Conservation (phyloP, 73 alveolate species). For the Paramecium primaurelia region DNA sequence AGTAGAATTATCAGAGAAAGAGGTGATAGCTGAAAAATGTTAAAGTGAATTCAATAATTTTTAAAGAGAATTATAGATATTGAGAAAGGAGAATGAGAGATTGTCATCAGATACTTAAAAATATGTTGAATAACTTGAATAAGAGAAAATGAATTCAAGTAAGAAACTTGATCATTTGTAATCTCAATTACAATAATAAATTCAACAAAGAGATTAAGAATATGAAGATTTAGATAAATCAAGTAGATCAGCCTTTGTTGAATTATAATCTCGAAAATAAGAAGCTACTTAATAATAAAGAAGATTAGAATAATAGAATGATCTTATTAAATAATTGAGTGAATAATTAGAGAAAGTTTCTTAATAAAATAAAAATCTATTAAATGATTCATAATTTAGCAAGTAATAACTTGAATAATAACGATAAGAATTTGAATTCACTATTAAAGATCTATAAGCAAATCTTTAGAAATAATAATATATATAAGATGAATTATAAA, state of each 20-base stretch:
- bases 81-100: conserved; percentile 41
- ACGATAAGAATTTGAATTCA: conserved; percentile 14
- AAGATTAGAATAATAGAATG: not conserved
- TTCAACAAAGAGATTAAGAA: not conserved
- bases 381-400: not conserved
- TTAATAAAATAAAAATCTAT: not conserved
- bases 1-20: not conserved
- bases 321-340: not conserved
- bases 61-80: not conserved
- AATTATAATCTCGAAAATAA: not conserved
- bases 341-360: not conserved
- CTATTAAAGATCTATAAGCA: conserved; percentile 20
- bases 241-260: conserved; percentile 18
- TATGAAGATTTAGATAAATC: not conserved
- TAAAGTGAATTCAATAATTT: not conserved
- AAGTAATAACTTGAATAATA: not conserved
- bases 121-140: not conserved
- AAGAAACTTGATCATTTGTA: conserved; percentile 8
- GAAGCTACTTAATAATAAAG: not conserved
- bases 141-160: not conserved
- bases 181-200: not conserved
- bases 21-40: not conserved
- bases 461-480: not conserved
- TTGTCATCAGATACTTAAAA: not conserved
- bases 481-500: not conserved